phyloP scores from a whole-genome alignment of 495 filamentous ascomycete species.

The Talaromyces stipitatus region DNA sequence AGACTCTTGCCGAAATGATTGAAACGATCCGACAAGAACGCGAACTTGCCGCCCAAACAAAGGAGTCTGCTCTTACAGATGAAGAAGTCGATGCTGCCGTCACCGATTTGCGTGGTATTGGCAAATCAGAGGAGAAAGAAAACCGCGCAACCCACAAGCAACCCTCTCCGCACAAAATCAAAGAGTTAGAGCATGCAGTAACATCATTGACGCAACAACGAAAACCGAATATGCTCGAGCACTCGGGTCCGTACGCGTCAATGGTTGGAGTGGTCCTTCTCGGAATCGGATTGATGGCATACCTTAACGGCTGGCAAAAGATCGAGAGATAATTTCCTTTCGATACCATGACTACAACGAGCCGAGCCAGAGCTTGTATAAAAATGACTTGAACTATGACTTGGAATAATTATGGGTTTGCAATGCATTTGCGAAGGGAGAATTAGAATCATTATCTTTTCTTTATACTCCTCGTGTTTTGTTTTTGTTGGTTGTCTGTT shows the following conservation, averaged over 20 bases:
- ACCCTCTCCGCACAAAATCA: constrained; percentile 13
- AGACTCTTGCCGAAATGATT: constrained; percentile 82
- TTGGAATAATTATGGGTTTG: constrained; percentile 1
- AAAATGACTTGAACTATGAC: constrained; percentile 1
- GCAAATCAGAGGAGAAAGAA: constrained; percentile 11
- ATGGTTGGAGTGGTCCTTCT: constrained; percentile 85
- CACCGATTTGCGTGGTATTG: constrained; percentile 8
- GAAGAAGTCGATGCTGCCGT: background rate
- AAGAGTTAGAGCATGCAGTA: constrained; percentile 31
- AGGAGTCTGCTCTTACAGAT: background rate
- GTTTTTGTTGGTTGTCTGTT: constrained; percentile 29
- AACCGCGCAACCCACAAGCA: background rate
- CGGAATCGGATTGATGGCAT: constrained; percentile 89
- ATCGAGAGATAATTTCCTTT: constrained; percentile 45
- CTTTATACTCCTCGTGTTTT: constrained; percentile 24
- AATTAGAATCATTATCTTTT: constrained; percentile 12
- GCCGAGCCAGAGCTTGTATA: constrained; percentile 10
- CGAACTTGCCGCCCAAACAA: constrained; percentile 14
- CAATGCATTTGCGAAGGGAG: constrained; percentile 2
- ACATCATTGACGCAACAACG: constrained; percentile 33
- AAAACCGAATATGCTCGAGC: constrained; percentile 40
- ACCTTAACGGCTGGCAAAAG: constrained; percentile 82
- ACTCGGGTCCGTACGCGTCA: constrained; percentile 73
- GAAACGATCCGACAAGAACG: constrained; percentile 67
- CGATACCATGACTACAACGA: too few species aligned